phyloP scores from a whole-genome alignment of 805 yeast species.

The Kuraishia molischiana region DNA sequence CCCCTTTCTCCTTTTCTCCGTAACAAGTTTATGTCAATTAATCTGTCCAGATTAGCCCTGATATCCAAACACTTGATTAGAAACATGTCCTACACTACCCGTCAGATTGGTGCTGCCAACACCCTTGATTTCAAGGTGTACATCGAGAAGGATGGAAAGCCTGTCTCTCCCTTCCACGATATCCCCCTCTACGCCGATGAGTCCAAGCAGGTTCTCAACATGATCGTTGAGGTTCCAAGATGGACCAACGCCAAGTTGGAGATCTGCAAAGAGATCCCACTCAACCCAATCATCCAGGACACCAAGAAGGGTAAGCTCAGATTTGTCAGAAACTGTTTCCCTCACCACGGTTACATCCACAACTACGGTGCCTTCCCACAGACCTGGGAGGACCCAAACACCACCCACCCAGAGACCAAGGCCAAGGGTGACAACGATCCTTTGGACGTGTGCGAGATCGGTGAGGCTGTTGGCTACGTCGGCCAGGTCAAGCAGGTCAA shows the following conservation, averaged over 20 bases:
- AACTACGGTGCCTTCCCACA: constrained; percentile 99
- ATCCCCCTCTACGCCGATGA: constrained; percentile 90
- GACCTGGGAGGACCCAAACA: constrained; percentile 74
- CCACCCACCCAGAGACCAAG: constrained; percentile 54
- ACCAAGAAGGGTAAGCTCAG: constrained; percentile 95
- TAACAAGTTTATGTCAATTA: too few species aligned
- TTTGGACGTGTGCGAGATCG: constrained; percentile 77
- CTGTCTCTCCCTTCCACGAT: constrained; percentile 93
- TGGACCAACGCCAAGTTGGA: constrained; percentile 98
- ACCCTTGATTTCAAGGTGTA: constrained; percentile 87
- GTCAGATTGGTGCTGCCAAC: constrained; percentile 94
- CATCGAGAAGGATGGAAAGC: constrained; percentile 89
- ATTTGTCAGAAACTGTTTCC: constrained; percentile 96
- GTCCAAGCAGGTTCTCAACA: constrained; percentile 74
- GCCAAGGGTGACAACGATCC: constrained; percentile 81
- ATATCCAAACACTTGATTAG: background rate
- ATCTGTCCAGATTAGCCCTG: background rate
- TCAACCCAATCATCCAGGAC: constrained; percentile 95
- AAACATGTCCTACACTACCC: constrained; percentile 69
- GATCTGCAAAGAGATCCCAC: constrained; percentile 70
- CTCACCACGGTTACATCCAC: constrained; percentile 97
- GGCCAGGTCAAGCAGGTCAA: constrained; percentile 83
- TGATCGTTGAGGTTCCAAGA: constrained; percentile 91
- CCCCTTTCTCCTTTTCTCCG: too few species aligned
- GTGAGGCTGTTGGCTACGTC: constrained; percentile 51